Percentiles rank a stretch among this genome's conserved stretches.
phyloP scores from a whole-genome alignment of 176 grass and related monocot species.

The Lolium perenne region DNA sequence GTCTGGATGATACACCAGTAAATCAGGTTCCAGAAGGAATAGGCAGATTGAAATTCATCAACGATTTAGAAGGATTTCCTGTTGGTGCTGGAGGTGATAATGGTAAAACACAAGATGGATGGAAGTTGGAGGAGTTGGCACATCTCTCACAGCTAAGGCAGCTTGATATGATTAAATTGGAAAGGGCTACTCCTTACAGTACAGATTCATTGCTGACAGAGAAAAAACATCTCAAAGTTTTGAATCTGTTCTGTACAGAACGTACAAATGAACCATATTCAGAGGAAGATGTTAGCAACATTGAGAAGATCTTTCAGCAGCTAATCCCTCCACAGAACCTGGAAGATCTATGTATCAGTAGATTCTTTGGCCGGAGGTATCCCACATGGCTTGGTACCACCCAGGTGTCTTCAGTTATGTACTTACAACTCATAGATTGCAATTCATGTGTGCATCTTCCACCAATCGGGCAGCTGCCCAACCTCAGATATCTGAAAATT shows the following conservation, averaged over 20 bases:
- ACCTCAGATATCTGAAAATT: not conserved
- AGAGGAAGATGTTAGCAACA: not conserved
- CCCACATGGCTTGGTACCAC: not conserved
- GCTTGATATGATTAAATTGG: not conserved
- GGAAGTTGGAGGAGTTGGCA: not conserved
- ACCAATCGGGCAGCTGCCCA: not conserved
- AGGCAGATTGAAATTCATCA: not conserved
- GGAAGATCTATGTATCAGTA: rapidly evolving
- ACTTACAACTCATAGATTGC: not conserved
- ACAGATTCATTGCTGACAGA: no score
- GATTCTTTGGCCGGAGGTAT: not conserved
- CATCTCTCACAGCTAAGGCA: not conserved
- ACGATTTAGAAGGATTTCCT: not conserved
- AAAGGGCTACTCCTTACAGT: no score
- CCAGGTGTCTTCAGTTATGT: not conserved
- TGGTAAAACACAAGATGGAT: not conserved
- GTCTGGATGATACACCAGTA: not conserved
- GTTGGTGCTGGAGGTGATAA: not conserved
- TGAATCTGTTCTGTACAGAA: not conserved
- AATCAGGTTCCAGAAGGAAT: not conserved
- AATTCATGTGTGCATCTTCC: not conserved
- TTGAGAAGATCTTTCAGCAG: not conserved
- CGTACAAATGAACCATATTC: not conserved
- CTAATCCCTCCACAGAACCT: not conserved
- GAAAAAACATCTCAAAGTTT: no score